Evolutionary conservation across 768 basidiomycete genomes (phyloP).

Genomic region (Suillus occidentalis): DNA sequence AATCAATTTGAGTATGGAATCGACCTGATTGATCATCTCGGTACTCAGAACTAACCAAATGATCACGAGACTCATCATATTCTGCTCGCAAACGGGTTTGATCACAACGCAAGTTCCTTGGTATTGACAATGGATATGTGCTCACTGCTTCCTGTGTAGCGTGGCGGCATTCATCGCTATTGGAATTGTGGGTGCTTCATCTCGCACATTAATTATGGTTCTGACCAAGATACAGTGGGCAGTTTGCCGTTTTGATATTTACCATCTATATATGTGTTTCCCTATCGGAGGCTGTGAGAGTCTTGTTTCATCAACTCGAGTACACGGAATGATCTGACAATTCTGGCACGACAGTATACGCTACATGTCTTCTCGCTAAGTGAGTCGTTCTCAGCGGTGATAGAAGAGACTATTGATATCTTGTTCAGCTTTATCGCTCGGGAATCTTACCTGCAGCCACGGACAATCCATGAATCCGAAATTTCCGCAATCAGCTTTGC

Average conservation of each 20-base stretch:
- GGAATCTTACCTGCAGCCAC: conserved; percentile 24
- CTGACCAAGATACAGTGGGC: conserved; percentile 18
- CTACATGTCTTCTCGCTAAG: conserved; percentile 30
- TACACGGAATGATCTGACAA: background rate
- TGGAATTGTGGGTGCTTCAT: conserved; percentile 18
- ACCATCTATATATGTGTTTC: conserved; percentile 25
- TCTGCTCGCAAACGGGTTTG: conserved; percentile 28
- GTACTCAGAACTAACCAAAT: conserved; percentile 14
- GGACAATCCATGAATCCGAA: background rate
- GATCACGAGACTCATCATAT: conserved; percentile 18
- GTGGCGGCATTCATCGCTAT: conserved; percentile 15
- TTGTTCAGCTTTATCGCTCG: conserved; percentile 26
- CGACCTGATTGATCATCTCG: background rate
- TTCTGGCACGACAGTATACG: conserved; percentile 23
- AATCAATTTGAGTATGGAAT: background rate
- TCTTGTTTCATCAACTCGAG: background rate
- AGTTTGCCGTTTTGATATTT: conserved; percentile 14
- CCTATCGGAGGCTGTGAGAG: conserved; percentile 26
- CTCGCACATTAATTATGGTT: background rate
- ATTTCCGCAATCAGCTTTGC: background rate
- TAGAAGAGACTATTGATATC: background rate
- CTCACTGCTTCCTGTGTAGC: conserved; percentile 13
- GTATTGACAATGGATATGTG: background rate
- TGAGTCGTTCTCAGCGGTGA: conserved; percentile 9
- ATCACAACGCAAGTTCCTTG: conserved; percentile 21